phyloP scores from a whole-genome alignment of 164 flowering plant genomes.

The Malania oleifera region DNA sequence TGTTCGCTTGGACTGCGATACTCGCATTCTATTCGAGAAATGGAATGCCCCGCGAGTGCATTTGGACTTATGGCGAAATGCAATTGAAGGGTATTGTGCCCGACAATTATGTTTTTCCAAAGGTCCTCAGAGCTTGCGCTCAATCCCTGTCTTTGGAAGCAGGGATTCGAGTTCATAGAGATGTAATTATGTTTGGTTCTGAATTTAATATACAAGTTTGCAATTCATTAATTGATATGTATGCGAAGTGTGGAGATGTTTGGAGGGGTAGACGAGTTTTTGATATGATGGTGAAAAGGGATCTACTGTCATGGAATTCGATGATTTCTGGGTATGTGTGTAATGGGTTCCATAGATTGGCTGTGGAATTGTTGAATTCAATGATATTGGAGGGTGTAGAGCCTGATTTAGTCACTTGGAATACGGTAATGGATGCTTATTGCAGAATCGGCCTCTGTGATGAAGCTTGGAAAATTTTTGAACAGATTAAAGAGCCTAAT shows the following conservation, averaged over 20 bases:
- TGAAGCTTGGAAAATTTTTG: not conserved
- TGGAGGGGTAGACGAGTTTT: not conserved
- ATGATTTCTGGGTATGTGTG: not conserved
- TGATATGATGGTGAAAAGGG: not conserved
- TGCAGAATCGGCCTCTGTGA: not conserved
- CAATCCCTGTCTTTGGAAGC: not conserved
- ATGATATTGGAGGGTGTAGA: conserved; percentile 1
- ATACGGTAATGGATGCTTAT: conserved; percentile 3
- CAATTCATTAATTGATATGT: conserved; percentile 7
- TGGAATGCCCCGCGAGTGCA: not conserved
- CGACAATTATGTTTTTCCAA: conserved; percentile 5
- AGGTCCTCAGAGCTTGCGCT: not conserved
- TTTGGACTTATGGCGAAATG: not conserved
- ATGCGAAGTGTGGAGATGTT: conserved; percentile 5
- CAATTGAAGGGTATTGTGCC: not conserved
- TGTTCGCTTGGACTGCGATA: conserved; percentile 5
- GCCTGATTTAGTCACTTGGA: conserved; percentile 3
- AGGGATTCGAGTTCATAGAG: not conserved
- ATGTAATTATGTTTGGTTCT: not conserved
- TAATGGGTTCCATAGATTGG: not conserved
- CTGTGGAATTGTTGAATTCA: not conserved
- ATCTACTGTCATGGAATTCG: conserved; percentile 1
- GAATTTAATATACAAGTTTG: not conserved
- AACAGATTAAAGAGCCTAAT: not conserved
- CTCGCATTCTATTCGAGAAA: conserved; percentile 1